phyloP scores from a whole-genome alignment of 1,284 basidiomycete species.

The Mycosarcoma mackinlayi region DNA sequence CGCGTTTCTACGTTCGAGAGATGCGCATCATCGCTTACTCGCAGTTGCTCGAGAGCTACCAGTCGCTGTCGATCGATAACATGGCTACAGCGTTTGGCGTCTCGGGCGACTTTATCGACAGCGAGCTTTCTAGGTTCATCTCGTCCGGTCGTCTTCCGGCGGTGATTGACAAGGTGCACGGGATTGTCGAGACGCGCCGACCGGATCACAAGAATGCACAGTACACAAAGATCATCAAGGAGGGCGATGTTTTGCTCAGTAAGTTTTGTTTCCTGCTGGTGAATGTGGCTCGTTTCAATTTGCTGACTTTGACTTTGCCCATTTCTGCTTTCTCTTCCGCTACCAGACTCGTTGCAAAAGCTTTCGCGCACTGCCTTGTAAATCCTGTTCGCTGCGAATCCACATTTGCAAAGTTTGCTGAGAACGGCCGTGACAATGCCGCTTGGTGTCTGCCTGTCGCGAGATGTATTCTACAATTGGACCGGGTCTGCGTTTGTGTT shows the following conservation, averaged over 20 bases:
- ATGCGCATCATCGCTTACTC: conserved; percentile 95
- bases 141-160: conserved; percentile 87
- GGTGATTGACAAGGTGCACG: conserved; percentile 88
- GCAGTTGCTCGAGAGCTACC: conserved; percentile 91
- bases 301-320: conserved; percentile 7
- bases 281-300: no score
- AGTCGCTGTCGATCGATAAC: conserved; percentile 87
- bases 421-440: background rate
- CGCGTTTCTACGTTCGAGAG: conserved; percentile 91
- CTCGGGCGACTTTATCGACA: conserved; percentile 84
- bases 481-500: no score
- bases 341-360: conserved; percentile 65
- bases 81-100: conserved; percentile 91
- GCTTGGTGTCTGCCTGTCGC: no score
- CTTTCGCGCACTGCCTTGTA: conserved; percentile 66
- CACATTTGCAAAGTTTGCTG: background rate
- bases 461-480: no score
- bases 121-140: conserved; percentile 90
- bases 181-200: conserved; percentile 92
- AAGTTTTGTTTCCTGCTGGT: no score
- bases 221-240: conserved; percentile 88
- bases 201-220: conserved; percentile 84
- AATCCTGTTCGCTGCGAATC: conserved; percentile 4
- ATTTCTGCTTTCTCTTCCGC: background rate
- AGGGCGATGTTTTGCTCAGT: conserved; percentile 86